Percentiles rank a stretch among this genome's conserved stretches.
Conservation (phyloP, 805 yeast genomes). For the Schwanniomyces occidentalis region DNA sequence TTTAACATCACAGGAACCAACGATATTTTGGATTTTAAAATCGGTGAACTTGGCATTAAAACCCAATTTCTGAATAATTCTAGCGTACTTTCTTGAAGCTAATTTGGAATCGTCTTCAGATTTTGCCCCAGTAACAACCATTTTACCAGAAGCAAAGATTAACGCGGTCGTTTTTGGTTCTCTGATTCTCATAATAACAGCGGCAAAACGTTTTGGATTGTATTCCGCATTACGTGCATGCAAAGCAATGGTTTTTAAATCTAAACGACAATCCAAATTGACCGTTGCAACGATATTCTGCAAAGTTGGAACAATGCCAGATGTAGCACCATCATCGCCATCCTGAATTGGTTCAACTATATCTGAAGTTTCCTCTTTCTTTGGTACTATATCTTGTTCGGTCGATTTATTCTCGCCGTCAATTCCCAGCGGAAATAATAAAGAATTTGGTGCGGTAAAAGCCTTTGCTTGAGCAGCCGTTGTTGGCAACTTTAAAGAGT, state of each 20-base stretch:
- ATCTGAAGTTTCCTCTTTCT: constrained; percentile 15
- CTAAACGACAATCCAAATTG: constrained; percentile 92
- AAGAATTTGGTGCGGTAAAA: constrained; percentile 65
- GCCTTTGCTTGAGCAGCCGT: constrained; percentile 77
- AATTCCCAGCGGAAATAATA: constrained; percentile 60
- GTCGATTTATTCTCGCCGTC: constrained; percentile 21
- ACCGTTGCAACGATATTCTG: constrained; percentile 98
- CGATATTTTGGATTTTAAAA: constrained; percentile 96
- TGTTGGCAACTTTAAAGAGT: constrained; percentile 71
- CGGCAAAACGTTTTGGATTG: constrained; percentile 98
- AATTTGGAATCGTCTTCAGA: constrained; percentile 98
- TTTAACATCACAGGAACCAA: constrained; percentile 97
- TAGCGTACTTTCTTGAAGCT: constrained; percentile 96
- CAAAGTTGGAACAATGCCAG: constrained; percentile 94
- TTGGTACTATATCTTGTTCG: constrained; percentile 6
- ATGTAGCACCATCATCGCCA: constrained; percentile 71
- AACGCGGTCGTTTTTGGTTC: constrained; percentile 98
- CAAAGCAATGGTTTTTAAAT: constrained; percentile 92
- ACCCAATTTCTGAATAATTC: constrained; percentile 96
- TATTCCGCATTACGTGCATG: constrained; percentile 99
- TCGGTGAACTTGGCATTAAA: constrained; percentile 97
- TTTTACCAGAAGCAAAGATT: constrained; percentile 97
- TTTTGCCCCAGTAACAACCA: constrained; percentile 99
- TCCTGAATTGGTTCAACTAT: constrained; percentile 41
- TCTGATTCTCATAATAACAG: constrained; percentile 98